Evolutionary conservation across 768 basidiomycete genomes (phyloP).

Genomic region (Termitomyces sp.): DNA sequence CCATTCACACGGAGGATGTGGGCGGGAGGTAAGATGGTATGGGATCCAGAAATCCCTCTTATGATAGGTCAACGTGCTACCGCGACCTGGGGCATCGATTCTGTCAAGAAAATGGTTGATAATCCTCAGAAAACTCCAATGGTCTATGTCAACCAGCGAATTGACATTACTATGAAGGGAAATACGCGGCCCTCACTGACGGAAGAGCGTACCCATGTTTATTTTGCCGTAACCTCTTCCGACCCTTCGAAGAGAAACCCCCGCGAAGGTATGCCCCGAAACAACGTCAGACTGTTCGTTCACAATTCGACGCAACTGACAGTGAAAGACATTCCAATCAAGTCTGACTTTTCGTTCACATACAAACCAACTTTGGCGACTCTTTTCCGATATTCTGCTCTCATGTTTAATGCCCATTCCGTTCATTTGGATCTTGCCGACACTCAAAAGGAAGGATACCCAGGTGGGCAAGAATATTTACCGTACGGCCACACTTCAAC

Average conservation of each 20-base stretch:
- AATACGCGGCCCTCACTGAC: slow-evolving; percentile 38
- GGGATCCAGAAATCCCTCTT: slow-evolving; percentile 45
- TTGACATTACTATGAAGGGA: slow-evolving; percentile 43
- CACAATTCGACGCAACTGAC: background rate
- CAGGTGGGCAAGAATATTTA: slow-evolving; percentile 36
- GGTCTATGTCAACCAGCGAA: slow-evolving; percentile 69
- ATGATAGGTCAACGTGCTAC: slow-evolving; percentile 46
- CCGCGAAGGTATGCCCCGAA: slow-evolving; percentile 36
- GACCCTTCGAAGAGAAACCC: slow-evolving; percentile 20
- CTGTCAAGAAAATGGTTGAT: slow-evolving; percentile 61
- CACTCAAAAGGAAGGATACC: slow-evolving; percentile 67
- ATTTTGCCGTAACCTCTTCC: slow-evolving; percentile 29
- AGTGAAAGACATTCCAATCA: slow-evolving; percentile 48
- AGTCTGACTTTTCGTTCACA: slow-evolving; percentile 53
- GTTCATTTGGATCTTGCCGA: slow-evolving; percentile 81
- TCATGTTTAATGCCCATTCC: slow-evolving; percentile 82
- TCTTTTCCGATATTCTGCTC: slow-evolving; percentile 80
- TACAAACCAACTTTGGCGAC: slow-evolving; percentile 66
- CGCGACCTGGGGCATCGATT: slow-evolving; percentile 41
- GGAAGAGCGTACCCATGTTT: slow-evolving; percentile 70
- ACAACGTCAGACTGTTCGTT: background rate
- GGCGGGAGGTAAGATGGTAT: slow-evolving; percentile 66
- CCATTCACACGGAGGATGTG: slow-evolving; percentile 81
- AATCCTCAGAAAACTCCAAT: slow-evolving; percentile 46
- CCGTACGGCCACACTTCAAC: background rate